Percentiles rank a stretch among this genome's conserved stretches.
These are phyloP conservation scores for Plasmodium vivax DNA, from an alignment of 169 alveolate species.

Conservation along the genomic window DNA sequence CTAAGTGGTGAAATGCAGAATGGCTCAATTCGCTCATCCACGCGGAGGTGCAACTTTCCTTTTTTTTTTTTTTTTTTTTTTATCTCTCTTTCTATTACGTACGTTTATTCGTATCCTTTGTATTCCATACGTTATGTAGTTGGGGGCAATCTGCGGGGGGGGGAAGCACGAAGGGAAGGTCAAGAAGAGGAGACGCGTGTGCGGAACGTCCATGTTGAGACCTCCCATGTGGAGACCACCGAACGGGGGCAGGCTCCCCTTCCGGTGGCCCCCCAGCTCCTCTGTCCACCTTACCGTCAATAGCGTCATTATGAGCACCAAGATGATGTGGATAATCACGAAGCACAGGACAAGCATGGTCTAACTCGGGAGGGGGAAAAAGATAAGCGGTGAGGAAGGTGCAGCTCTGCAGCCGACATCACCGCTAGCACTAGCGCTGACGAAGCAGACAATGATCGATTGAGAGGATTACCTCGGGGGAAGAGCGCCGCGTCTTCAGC, in stretches of 20 bases:
- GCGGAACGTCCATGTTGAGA: background rate
- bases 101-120: slow-evolving; percentile 50
- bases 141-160: slow-evolving; percentile 44
- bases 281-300: slow-evolving; percentile 78
- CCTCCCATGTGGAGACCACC: background rate
- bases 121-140: slow-evolving; percentile 54
- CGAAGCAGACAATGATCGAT: background rate
- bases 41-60: background rate
- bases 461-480: slow-evolving; percentile 78
- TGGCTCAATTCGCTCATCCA: background rate
- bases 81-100: background rate
- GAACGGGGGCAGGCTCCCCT: background rate
- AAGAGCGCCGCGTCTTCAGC: slow-evolving; percentile 78
- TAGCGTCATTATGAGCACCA: slow-evolving; percentile 81
- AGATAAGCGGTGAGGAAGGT: background rate
- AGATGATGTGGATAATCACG: slow-evolving; percentile 76
- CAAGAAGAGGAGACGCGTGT: background rate
- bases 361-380: slow-evolving; percentile 1
- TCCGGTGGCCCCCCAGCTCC: background rate
- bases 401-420: no score
- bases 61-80: slow-evolving; percentile 2
- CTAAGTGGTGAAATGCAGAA: background rate
- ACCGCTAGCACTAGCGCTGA: background rate
- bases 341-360: slow-evolving; percentile 78
- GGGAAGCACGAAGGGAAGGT: background rate